A percentile compares a stretch with the other conserved stretches of the same genome.
phyloP scores from a whole-genome alignment of 2,329 filamentous ascomycete species.

The Botrytis tulipae region DNA sequence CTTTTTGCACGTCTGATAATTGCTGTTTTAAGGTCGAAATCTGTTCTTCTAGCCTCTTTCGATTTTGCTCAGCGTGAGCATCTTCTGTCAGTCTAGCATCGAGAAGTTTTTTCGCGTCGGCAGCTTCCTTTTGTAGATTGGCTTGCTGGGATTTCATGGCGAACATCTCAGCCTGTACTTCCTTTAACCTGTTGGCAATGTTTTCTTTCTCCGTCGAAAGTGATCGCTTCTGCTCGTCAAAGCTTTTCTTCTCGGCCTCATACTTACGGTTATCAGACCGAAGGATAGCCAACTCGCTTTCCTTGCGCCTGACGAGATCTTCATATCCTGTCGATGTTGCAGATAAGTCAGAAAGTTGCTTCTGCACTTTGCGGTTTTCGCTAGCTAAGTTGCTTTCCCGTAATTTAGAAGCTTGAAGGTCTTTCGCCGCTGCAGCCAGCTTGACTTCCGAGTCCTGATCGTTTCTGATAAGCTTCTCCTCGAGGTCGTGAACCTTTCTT shows the following conservation, averaged over 20 bases:
- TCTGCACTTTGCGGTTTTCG: conserved; percentile 79
- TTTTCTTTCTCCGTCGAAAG: conserved; percentile 76
- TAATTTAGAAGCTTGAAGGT: conserved; percentile 69
- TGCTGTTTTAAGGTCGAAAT: conserved; percentile 84
- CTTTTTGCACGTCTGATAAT: conserved; percentile 79
- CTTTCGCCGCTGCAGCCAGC: conserved; percentile 72
- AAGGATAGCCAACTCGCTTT: conserved; percentile 84
- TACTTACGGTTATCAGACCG: conserved; percentile 81
- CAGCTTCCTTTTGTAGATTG: conserved; percentile 83
- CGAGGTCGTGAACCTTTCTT: conserved; percentile 82
- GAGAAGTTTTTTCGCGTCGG: conserved; percentile 81
- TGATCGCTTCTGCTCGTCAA: conserved; percentile 74
- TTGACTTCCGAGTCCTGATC: conserved; percentile 91
- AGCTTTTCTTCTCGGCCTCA: conserved; percentile 73
- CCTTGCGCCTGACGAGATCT: conserved; percentile 87
- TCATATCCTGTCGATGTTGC: conserved; percentile 94
- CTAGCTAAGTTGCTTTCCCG: conserved; percentile 73
- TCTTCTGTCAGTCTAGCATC: conserved; percentile 89
- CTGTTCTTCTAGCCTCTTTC: conserved; percentile 80
- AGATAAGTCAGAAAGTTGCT: conserved; percentile 83
- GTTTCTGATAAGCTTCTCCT: conserved; percentile 75
- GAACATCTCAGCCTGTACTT: conserved; percentile 84
- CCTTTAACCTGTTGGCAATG: conserved; percentile 70
- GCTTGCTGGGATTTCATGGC: conserved; percentile 80
- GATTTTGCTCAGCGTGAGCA: conserved; percentile 76